Evolutionary conservation across 495 filamentous ascomycete species (phyloP).

Genomic region (Aspergillus panamensis): DNA sequence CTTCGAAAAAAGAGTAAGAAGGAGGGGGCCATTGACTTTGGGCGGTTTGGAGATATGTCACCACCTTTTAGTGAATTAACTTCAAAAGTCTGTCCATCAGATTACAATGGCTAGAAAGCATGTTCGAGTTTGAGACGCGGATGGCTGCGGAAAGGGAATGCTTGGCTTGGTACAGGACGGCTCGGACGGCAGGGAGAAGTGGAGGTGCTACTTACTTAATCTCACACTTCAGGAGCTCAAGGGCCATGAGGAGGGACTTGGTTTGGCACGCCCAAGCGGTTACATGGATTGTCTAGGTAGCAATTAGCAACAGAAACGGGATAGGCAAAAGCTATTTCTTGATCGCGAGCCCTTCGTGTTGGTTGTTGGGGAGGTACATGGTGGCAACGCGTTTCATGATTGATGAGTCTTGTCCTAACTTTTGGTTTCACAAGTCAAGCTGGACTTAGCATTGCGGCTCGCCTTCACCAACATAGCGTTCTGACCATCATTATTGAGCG

Average conservation of each 20-base stretch:
- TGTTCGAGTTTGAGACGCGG: constrained; percentile 49
- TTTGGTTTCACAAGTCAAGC: constrained; percentile 34
- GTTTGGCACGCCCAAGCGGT: constrained; percentile 44
- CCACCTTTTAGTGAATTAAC: no score
- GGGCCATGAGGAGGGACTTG: constrained; percentile 47
- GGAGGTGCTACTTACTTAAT: constrained; percentile 64
- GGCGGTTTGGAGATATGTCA: no score
- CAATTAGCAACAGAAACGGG: constrained; percentile 24
- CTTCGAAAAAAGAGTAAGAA: no score
- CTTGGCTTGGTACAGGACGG: constrained; percentile 49
- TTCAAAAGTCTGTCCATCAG: no score
- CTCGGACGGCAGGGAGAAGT: constrained; percentile 20
- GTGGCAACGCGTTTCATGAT: no score
- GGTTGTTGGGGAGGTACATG: no score
- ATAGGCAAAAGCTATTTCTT: constrained; percentile 51
- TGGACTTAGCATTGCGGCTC: constrained; percentile 59
- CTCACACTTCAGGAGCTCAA: constrained; percentile 53
- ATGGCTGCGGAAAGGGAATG: constrained; percentile 58
- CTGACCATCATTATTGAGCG: constrained; percentile 61
- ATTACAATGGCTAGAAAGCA: constrained; percentile 47
- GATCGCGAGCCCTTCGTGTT: constrained; percentile 59
- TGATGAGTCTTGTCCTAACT: constrained; percentile 18
- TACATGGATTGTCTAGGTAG: constrained; percentile 54
- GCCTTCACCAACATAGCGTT: constrained; percentile 64
- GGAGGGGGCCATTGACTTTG: no score